Evolutionary conservation across 805 yeast genomes (phyloP).

Genomic region (Tetrapisispora phaffii): DNA sequence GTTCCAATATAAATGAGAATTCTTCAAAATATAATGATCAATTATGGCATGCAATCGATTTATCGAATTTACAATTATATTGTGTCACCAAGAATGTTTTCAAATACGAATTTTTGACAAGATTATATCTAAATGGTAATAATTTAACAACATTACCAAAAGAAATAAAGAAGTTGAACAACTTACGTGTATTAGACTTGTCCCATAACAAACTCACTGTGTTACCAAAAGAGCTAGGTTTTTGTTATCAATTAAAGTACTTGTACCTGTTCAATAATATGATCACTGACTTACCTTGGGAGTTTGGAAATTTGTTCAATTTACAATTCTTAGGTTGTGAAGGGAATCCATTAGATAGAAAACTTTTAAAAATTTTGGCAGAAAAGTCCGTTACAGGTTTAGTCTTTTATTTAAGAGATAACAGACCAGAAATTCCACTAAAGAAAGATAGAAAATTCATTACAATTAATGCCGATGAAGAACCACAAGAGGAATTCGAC

Average conservation of each 20-base stretch:
- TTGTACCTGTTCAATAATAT: slow-evolving; percentile 83
- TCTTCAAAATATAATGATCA: slow-evolving; percentile 43
- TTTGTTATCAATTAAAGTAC: slow-evolving; percentile 68
- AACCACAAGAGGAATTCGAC: slow-evolving; percentile 28
- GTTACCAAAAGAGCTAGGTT: slow-evolving; percentile 80
- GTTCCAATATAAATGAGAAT: slow-evolving; percentile 4
- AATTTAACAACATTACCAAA: slow-evolving; percentile 59
- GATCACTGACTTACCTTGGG: slow-evolving; percentile 64
- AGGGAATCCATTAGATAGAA: slow-evolving; percentile 76
- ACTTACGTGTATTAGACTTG: slow-evolving; percentile 73
- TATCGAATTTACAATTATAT: slow-evolving; percentile 78
- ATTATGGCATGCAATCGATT: slow-evolving; percentile 88
- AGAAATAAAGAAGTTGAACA: slow-evolving; percentile 54
- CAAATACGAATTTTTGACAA: slow-evolving; percentile 74
- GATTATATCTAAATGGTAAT: slow-evolving; percentile 81
- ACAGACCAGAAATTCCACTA: slow-evolving; percentile 54
- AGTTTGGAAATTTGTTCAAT: slow-evolving; percentile 76
- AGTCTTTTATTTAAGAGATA: slow-evolving; percentile 71
- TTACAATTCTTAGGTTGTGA: slow-evolving; percentile 84
- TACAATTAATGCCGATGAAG: slow-evolving; percentile 68
- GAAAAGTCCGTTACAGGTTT: slow-evolving; percentile 80
- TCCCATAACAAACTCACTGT: slow-evolving; percentile 63
- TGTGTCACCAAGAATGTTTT: slow-evolving; percentile 64
- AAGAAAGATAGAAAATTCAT: slow-evolving; percentile 80
- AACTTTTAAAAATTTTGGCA: slow-evolving; percentile 55